Evolutionary conservation across 768 basidiomycete genomes (phyloP).

Genomic region (Boletus rubescentipes): DNA sequence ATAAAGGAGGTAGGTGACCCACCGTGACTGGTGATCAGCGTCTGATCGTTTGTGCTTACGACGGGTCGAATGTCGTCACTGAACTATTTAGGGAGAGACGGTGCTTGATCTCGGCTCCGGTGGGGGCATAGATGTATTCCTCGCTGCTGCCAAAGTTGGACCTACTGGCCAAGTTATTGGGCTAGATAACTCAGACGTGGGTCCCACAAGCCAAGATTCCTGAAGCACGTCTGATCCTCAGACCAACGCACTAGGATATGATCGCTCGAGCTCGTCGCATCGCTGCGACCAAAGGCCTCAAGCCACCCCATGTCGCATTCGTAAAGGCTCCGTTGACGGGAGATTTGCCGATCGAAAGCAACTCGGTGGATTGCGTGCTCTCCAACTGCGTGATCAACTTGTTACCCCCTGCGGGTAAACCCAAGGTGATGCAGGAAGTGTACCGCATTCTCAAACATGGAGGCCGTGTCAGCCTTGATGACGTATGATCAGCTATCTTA

Average conservation of each 20-base stretch:
- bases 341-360: constrained; percentile 46
- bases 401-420: constrained; percentile 42
- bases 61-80: neutral
- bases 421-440: constrained; percentile 43
- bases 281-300: constrained; percentile 39
- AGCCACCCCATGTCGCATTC: constrained; percentile 50
- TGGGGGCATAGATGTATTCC: constrained; percentile 54
- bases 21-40: neutral
- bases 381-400: constrained; percentile 61
- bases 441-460: constrained; percentile 54
- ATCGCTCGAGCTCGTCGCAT: constrained; percentile 47
- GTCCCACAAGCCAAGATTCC: constrained; percentile 3
- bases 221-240: neutral
- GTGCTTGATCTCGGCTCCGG: constrained; percentile 60
- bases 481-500: constrained; percentile 36
- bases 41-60: too few relatives aligned
- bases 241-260: constrained; percentile 43
- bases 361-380: constrained; percentile 52
- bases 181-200: constrained; percentile 50
- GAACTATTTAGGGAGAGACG: constrained; percentile 45
- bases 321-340: constrained; percentile 43
- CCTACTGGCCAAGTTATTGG: constrained; percentile 51
- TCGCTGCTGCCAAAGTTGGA: constrained; percentile 52
- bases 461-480: constrained; percentile 51
- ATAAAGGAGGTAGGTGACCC: constrained; percentile 45